These are phyloP conservation scores for Trichosanthes truncata DNA, from an alignment of 306 rosid species.

Conservation along the genomic window DNA sequence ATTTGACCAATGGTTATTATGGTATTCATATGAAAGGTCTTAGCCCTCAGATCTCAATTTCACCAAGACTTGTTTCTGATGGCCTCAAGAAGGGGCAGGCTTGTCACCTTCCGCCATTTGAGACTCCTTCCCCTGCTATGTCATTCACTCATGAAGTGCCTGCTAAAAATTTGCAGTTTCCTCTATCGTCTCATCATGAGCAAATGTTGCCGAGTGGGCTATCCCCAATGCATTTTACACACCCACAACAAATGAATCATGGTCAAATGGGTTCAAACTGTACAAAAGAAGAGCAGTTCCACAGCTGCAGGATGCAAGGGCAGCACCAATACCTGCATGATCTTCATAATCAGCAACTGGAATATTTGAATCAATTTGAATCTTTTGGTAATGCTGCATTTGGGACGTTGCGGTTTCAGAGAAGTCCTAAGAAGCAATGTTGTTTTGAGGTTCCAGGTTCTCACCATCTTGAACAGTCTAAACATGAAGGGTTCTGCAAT, in stretches of 20 bases:
- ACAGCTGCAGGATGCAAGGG: constrained; percentile 17
- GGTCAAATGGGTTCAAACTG: constrained; percentile 28
- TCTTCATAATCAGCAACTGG: constrained; percentile 22
- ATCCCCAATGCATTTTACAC: constrained; percentile 16
- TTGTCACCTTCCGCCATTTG: constrained; percentile 9
- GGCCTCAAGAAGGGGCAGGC: constrained; percentile 5
- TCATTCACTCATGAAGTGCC: constrained; percentile 18
- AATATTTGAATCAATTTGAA: constrained; percentile 22
- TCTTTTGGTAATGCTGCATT: constrained; percentile 14
- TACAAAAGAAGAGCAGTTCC: constrained; percentile 22
- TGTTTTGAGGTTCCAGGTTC: constrained; percentile 26
- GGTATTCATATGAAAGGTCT: constrained; percentile 11
- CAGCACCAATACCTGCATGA: constrained; percentile 26
- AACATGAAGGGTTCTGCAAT: constrained; percentile 21
- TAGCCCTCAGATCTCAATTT: constrained; percentile 16
- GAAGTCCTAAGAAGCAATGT: constrained; percentile 15
- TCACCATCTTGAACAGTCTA: constrained; percentile 18
- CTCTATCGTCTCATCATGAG: constrained; percentile 27
- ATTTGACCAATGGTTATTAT: constrained; percentile 14
- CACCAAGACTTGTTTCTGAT: constrained; percentile 12
- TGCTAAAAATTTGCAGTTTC: constrained; percentile 25
- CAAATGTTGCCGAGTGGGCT: constrained; percentile 18
- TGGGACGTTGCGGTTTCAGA: constrained; percentile 11
- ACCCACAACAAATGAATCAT: constrained; percentile 21
- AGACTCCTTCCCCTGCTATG: constrained; percentile 13